Evolutionary conservation across 768 basidiomycete genomes (phyloP).

Genomic region (Calvatia gigantea): DNA sequence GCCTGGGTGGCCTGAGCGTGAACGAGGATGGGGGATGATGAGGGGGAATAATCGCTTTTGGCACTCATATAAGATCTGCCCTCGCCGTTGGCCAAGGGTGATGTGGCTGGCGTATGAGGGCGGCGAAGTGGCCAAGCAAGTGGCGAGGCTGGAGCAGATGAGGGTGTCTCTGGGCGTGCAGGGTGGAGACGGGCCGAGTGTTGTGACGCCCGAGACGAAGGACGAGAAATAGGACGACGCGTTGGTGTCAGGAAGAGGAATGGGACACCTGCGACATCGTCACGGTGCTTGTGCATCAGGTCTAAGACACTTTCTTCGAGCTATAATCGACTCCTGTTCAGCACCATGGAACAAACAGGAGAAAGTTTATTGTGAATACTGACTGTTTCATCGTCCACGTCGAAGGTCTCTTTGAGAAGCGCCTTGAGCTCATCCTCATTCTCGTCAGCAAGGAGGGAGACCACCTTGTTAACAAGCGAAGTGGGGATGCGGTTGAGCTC

Average conservation of each 20-base stretch:
- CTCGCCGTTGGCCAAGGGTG: constrained; percentile 61
- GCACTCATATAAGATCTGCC: constrained; percentile 51
- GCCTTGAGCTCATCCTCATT: constrained; percentile 84
- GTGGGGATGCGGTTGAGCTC: constrained; percentile 50
- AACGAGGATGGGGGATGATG: constrained; percentile 63
- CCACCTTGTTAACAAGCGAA: constrained; percentile 66
- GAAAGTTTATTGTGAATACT: constrained; percentile 21
- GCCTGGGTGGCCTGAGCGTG: constrained; percentile 53
- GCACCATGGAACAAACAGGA: constrained; percentile 11
- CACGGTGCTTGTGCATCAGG: constrained; percentile 93
- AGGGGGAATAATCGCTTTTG: constrained; percentile 55
- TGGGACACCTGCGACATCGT: constrained; percentile 79
- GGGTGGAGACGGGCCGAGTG: constrained; percentile 60
- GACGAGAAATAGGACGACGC: constrained; percentile 73
- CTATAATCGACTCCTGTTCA: constrained; percentile 32
- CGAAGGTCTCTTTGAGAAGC: constrained; percentile 67
- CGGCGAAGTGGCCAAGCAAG: constrained; percentile 54
- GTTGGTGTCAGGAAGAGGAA: constrained; percentile 82
- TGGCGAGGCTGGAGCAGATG: constrained; percentile 72
- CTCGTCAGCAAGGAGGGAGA: constrained; percentile 71
- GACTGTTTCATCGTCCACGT: constrained; percentile 67
- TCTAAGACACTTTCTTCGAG: constrained; percentile 88
- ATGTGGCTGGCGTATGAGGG: constrained; percentile 77
- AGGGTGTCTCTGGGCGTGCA: constrained; percentile 72
- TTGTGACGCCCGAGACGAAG: constrained; percentile 75